Evolutionary conservation across 768 basidiomycete genomes (phyloP).

Genomic region (Auricularia sp.): DNA sequence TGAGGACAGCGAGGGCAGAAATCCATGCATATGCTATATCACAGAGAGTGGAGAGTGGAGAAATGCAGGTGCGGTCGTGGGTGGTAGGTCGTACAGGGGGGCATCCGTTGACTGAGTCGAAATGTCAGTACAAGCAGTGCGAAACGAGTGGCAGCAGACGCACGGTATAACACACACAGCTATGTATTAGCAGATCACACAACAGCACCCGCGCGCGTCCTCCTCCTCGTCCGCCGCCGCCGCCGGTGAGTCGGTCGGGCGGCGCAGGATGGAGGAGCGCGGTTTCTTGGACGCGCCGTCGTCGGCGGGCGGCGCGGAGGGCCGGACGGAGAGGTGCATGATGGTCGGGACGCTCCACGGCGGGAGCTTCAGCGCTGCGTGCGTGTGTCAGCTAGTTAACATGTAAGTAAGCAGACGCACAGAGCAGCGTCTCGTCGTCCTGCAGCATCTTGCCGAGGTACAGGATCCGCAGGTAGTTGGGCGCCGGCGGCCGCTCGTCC

Average conservation of each 20-base stretch:
- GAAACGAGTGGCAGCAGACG: no score
- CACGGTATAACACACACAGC: no score
- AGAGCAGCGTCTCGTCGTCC: constrained; percentile 65
- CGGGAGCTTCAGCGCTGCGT: not conserved
- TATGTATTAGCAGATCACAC: not conserved
- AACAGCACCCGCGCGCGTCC: not conserved
- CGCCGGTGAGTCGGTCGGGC: not conserved
- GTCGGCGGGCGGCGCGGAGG: constrained; percentile 40
- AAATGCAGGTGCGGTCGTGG: no score
- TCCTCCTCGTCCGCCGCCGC: not conserved
- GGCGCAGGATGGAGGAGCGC: not conserved
- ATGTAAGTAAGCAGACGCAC: constrained; percentile 31
- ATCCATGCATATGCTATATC: no score
- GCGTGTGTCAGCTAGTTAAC: not conserved
- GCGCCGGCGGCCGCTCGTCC: constrained; percentile 67
- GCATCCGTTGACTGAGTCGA: no score
- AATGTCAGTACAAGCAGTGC: no score
- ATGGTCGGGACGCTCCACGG: constrained; percentile 38
- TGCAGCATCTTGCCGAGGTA: constrained; percentile 75
- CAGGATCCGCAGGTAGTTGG: constrained; percentile 63
- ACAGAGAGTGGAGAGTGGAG: no score
- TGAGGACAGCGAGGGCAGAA: no score
- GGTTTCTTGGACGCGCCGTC: constrained; percentile 46
- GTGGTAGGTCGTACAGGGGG: no score
- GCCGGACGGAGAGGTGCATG: constrained; percentile 64